Evolutionary conservation across 2,329 filamentous ascomycete genomes (phyloP), one percentile per base, ranked within the genome.

Genomic region (Cryphonectria radicalis): DNA sequence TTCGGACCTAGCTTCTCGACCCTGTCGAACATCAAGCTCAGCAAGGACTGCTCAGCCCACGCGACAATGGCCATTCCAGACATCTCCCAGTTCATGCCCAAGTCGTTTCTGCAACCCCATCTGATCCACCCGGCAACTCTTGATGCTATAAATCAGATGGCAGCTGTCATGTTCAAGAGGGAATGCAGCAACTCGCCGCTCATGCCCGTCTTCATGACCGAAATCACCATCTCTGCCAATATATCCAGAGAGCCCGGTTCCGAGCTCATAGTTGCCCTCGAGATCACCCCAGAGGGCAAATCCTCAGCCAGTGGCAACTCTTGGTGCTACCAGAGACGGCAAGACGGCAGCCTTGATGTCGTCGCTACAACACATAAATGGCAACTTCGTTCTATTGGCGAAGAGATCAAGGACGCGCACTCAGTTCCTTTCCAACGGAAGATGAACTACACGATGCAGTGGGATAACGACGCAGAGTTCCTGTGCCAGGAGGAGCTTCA

Each of bases 391-490:
- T 46, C 71, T 25, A 66, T 66, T 22, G 63, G 63, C 14, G 63
- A 65, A 14, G 73, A 68, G 17, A 59, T 67, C 11, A 42, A 19
- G 8, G 57, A 66, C 17, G 55, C 50, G 2, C 43, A 60, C 2
- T 64, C 67, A 19, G 66, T 53, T 37, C 17, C 43, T 4, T 57
- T 50, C 40, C 69, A 68, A 17, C 66, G 64, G n/a, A 74, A 73
- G 50, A 69, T 65, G 57, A 71, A 69, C 8, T 70, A 71, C 42
- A 67, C 62, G 17, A 62, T 74, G 17, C 66, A 66, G 4, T 74
- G 71, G 73, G 65, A 72, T 17, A 17, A 67, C 8, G 69, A 74
- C 42, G 69, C 64, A 4, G 72, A 74, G 22, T 64, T 68, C 37
- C 13, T 72, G 5, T 57, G 43, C 22, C 62, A 66, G 7, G 50